Evolutionary conservation across 2,329 filamentous ascomycete genomes (phyloP).

Genomic region (Scortechinia acanthostroma): DNA sequence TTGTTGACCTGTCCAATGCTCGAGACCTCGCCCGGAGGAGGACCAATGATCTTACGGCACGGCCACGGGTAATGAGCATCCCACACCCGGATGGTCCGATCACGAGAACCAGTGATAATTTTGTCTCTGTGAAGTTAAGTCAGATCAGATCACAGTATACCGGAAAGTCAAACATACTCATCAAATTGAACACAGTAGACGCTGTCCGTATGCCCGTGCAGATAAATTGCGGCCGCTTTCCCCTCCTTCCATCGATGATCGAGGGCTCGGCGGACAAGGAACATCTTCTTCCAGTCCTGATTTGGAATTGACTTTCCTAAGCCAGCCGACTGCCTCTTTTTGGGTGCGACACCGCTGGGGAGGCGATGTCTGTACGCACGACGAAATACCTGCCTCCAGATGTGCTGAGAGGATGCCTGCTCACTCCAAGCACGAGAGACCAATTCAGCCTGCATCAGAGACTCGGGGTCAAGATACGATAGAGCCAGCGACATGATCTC

Average conservation of each 20-base stretch:
- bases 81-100: conserved; percentile 64
- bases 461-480: background rate
- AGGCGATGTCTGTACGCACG: background rate
- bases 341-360: background rate
- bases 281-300: conserved; percentile 62
- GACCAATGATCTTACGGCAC: conserved; percentile 51
- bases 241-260: conserved; percentile 52
- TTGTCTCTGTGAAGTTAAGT: conserved; percentile 38
- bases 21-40: conserved; percentile 27
- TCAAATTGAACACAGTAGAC: conserved; percentile 69
- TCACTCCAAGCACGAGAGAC: background rate
- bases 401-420: background rate
- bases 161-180: conserved; percentile 31
- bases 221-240: conserved; percentile 55
- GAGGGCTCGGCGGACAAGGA: conserved; percentile 45
- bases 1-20: conserved; percentile 18
- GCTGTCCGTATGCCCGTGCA: conserved; percentile 62
- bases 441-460: background rate
- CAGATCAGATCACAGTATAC: background rate
- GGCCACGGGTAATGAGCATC: conserved; percentile 53
- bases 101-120: conserved; percentile 63
- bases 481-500: background rate
- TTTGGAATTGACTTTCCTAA: conserved; percentile 18
- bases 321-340: background rate
- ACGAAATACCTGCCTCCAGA: conserved; percentile 1